A percentile compares a stretch with the other conserved stretches of the same genome.
Evolutionary conservation across 1,284 basidiomycete species (phyloP).

Genomic region (Blastosporella zonata): DNA sequence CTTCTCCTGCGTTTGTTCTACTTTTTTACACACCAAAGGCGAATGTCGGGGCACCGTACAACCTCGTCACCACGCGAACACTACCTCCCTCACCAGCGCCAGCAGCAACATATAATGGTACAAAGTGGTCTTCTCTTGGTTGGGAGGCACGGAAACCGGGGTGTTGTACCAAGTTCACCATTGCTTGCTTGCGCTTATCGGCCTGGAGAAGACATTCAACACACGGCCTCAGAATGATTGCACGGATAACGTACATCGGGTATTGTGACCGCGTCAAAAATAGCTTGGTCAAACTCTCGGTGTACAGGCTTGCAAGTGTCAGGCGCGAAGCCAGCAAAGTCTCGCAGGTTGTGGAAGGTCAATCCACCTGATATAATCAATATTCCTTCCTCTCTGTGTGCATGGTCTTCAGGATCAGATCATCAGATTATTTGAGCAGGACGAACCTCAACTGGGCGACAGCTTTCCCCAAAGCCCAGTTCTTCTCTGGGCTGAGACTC

Average conservation of each 20-base stretch:
- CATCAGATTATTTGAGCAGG: conserved; percentile 2
- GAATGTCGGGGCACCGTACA: conserved; percentile 58
- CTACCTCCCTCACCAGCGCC: conserved; percentile 64
- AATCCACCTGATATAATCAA: conserved; percentile 72
- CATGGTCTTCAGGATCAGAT: neutral
- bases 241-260: conserved; percentile 41
- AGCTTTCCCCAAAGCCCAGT: conserved; percentile 66
- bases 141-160: conserved; percentile 61
- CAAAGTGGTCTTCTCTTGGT: conserved; percentile 71
- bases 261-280: conserved; percentile 51
- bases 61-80: conserved; percentile 46
- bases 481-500: conserved; percentile 54
- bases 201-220: conserved; percentile 23
- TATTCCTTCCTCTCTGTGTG: conserved; percentile 54
- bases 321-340: conserved; percentile 51
- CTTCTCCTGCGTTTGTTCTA: neutral
- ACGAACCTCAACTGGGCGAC: conserved; percentile 53
- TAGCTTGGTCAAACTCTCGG: conserved; percentile 58
- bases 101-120: conserved; percentile 69
- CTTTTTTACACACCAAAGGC: conserved; percentile 51
- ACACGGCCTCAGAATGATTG: conserved; percentile 1
- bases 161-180: conserved; percentile 50
- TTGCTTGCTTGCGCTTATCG: conserved; percentile 30
- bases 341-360: conserved; percentile 63
- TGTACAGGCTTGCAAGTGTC: conserved; percentile 44